Conservation (phyloP, 202 grass and related monocot genomes). For the Carex sylvatica region DNA sequence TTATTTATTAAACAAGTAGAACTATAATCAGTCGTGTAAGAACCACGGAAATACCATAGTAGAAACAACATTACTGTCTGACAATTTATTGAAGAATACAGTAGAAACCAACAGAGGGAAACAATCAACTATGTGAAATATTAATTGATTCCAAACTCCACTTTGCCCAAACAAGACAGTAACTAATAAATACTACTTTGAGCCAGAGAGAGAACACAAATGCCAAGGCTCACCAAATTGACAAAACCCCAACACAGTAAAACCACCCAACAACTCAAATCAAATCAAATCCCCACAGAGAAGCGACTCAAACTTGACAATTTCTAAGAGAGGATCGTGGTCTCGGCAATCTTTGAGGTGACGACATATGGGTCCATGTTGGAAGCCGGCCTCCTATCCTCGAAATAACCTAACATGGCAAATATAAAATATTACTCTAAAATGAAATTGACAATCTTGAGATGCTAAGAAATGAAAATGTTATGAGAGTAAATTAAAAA, state of each 20-base stretch:
- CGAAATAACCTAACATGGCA: slow-evolving; percentile 64
- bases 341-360: slow-evolving; percentile 85
- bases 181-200: slow-evolving; percentile 11
- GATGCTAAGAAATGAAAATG: background rate
- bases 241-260: slow-evolving; percentile 9
- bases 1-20: background rate
- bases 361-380: slow-evolving; percentile 99
- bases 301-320: background rate
- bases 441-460: background rate
- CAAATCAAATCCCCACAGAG: background rate
- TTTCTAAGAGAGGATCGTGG: slow-evolving; percentile 71
- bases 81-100: slow-evolving; percentile 47
- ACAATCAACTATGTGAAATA: slow-evolving; percentile 32
- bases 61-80: slow-evolving; percentile 20
- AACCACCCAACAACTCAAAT: background rate
- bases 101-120: slow-evolving; percentile 33
- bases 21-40: slow-evolving; percentile 12
- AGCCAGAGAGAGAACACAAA: background rate
- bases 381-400: slow-evolving; percentile 95
- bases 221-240: background rate
- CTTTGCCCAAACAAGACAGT: slow-evolving; percentile 17
- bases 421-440: background rate
- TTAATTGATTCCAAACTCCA: slow-evolving; percentile 22
- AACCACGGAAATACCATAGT: slow-evolving; percentile 5
- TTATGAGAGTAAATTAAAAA: background rate